These are phyloP conservation scores for Clathrospora elynae DNA, from an alignment of 2,329 filamentous ascomycete species.

Conservation along the genomic window DNA sequence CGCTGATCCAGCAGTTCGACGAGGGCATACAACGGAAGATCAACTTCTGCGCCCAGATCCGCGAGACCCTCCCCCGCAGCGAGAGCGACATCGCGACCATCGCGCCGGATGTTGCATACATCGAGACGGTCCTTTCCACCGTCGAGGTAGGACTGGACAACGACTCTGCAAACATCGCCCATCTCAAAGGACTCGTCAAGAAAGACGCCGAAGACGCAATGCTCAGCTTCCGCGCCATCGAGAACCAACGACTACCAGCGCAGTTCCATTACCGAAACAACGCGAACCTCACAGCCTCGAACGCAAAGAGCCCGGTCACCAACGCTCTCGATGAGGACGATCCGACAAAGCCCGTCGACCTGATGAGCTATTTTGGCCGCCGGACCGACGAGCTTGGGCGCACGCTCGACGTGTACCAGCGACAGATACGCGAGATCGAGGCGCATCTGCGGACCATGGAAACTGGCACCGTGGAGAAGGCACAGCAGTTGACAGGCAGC, in stretches of 20 bases:
- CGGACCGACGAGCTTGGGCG: conserved; percentile 49
- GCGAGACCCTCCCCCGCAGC: conserved; percentile 66
- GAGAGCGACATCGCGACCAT: conserved; percentile 68
- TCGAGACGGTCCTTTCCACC: conserved; percentile 65
- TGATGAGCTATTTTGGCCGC: conserved; percentile 54
- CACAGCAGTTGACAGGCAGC: conserved; percentile 49
- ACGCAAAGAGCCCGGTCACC: conserved; percentile 31
- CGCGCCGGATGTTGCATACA: conserved; percentile 67
- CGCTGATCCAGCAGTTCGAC: conserved; percentile 78
- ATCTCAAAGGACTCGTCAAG: conserved; percentile 62
- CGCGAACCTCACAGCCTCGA: conserved; percentile 41
- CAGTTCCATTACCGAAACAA: conserved; percentile 63
- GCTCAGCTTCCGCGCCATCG: conserved; percentile 73
- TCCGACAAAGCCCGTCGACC: conserved; percentile 48
- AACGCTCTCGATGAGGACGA: conserved; percentile 48
- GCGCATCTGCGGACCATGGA: conserved; percentile 57
- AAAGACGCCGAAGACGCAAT: conserved; percentile 72
- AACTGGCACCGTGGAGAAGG: conserved; percentile 50
- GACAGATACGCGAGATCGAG: conserved; percentile 55
- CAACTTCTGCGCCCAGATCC: conserved; percentile 73
- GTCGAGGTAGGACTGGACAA: conserved; percentile 67
- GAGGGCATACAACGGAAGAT: conserved; percentile 80
- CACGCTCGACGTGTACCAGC: conserved; percentile 49
- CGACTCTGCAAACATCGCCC: conserved; percentile 65
- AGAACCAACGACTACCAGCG: conserved; percentile 72